phyloP scores from a whole-genome alignment of 768 basidiomycete species.

The Boletus rubropictus region DNA sequence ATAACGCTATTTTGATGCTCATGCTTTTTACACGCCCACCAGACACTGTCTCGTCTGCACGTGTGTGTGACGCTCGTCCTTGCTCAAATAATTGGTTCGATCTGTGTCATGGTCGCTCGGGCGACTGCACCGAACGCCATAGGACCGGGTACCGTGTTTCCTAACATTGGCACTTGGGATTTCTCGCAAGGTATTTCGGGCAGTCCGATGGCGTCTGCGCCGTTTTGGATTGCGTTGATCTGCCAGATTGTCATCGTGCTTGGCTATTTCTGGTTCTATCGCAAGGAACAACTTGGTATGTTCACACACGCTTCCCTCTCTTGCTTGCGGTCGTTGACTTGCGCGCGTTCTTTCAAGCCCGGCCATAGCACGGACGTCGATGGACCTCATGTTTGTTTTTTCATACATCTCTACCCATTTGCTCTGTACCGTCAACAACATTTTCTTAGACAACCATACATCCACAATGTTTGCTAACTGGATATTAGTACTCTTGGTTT shows the following conservation, averaged over 20 bases:
- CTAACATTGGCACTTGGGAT: constrained; percentile 88
- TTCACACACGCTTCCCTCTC: background rate
- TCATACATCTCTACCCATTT: background rate
- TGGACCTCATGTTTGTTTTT: background rate
- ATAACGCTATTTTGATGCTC: background rate
- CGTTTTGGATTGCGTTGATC: constrained; percentile 83
- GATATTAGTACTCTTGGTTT: background rate
- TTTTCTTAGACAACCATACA: background rate
- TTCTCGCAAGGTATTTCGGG: constrained; percentile 64
- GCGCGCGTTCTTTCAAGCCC: background rate
- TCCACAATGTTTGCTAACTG: background rate
- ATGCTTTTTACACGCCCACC: background rate
- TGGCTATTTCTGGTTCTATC: constrained; percentile 96
- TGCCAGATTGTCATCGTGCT: constrained; percentile 81
- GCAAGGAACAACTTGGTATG: constrained; percentile 87
- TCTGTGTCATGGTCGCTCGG: constrained; percentile 90
- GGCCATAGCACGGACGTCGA: constrained; percentile 5
- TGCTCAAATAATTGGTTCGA: constrained; percentile 82
- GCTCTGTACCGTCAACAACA: background rate
- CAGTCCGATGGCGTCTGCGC: constrained; percentile 76
- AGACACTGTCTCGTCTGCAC: constrained; percentile 87
- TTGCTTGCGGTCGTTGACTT: background rate
- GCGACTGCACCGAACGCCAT: constrained; percentile 86
- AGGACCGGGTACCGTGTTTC: constrained; percentile 87
- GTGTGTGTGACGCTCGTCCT: constrained; percentile 91